Percentiles rank a stretch among this genome's conserved stretches.
Conservation (phyloP, 2,329 filamentous ascomycete genomes). For the Trichoderma gracile region DNA sequence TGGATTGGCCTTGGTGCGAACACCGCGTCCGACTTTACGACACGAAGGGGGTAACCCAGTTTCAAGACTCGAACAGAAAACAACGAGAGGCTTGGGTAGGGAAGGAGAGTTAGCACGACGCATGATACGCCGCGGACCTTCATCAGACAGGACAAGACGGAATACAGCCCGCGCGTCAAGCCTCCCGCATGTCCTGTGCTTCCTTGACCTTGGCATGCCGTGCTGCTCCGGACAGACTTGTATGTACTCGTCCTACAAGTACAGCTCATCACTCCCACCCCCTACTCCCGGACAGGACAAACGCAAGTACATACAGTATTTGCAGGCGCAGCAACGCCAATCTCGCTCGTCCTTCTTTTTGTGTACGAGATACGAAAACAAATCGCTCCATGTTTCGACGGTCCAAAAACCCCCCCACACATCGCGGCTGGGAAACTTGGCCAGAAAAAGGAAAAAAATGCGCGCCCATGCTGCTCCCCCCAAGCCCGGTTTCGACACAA, state of each 20-base stretch:
- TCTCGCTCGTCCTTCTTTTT: too few relatives aligned
- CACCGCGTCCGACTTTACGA: background rate
- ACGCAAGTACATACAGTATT: too few relatives aligned
- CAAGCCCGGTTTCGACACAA: background rate
- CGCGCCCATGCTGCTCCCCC: constrained; percentile 13
- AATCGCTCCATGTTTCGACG: too few relatives aligned
- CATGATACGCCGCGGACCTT: constrained; percentile 4
- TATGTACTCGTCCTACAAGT: too few relatives aligned
- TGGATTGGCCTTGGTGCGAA: background rate
- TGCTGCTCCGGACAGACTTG: background rate
- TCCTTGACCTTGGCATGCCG: constrained; percentile 2
- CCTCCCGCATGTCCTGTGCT: background rate
- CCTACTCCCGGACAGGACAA: too few relatives aligned
- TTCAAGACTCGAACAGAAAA: too few relatives aligned
- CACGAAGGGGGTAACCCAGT: background rate
- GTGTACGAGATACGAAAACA: too few relatives aligned
- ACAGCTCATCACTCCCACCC: too few relatives aligned
- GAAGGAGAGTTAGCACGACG: background rate
- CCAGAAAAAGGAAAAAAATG: constrained; percentile 25
- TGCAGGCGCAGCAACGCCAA: too few relatives aligned
- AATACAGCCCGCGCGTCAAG: constrained; percentile 11
- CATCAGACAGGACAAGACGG: background rate
- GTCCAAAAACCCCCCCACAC: background rate
- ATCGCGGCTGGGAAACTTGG: constrained; percentile 14
- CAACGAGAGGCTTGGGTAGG: background rate